Conservation (phyloP, 1,139 yeast genomes). For the Sporopachydermia cereana region DNA sequence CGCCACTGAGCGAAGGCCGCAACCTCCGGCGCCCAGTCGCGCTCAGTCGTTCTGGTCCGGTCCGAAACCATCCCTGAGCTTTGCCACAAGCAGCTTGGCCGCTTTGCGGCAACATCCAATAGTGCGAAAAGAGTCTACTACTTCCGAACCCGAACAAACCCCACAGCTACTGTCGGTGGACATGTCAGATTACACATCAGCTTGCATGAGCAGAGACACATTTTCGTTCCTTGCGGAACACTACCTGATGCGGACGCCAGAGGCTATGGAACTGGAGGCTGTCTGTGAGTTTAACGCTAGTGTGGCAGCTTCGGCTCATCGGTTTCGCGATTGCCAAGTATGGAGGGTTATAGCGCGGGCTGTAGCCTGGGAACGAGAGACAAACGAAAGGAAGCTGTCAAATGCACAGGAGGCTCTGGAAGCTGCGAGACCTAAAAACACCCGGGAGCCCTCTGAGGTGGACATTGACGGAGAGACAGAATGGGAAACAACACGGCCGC, state of each 20-base stretch:
- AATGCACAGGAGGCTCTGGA: conserved; percentile 13
- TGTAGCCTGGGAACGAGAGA: conserved; percentile 32
- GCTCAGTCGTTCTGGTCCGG: conserved; percentile 1
- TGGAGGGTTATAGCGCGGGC: conserved; percentile 58
- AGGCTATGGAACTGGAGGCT: conserved; percentile 37
- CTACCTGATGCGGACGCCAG: conserved; percentile 23
- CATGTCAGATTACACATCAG: neutral
- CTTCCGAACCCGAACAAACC: neutral
- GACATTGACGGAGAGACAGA: conserved; percentile 1
- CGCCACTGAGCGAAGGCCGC: neutral
- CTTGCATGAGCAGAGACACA: neutral
- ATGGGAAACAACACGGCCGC: neutral
- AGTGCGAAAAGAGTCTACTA: neutral
- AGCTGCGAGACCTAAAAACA: conserved; percentile 1
- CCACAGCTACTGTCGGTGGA: neutral
- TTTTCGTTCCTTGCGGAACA: conserved; percentile 4
- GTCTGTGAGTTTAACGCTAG: conserved; percentile 50
- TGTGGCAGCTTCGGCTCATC: conserved; percentile 42
- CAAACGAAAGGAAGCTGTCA: conserved; percentile 9
- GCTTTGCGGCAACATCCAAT: neutral
- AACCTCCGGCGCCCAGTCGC: neutral
- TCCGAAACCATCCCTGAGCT: conserved; percentile 2
- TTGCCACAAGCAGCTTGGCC: neutral
- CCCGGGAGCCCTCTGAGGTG: neutral
- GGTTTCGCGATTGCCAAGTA: conserved; percentile 49